Percentiles rank a stretch among this genome's conserved stretches.
Evolutionary conservation across 148 eudicot genomes (phyloP).

Genomic region (Talinum fruticosum): DNA sequence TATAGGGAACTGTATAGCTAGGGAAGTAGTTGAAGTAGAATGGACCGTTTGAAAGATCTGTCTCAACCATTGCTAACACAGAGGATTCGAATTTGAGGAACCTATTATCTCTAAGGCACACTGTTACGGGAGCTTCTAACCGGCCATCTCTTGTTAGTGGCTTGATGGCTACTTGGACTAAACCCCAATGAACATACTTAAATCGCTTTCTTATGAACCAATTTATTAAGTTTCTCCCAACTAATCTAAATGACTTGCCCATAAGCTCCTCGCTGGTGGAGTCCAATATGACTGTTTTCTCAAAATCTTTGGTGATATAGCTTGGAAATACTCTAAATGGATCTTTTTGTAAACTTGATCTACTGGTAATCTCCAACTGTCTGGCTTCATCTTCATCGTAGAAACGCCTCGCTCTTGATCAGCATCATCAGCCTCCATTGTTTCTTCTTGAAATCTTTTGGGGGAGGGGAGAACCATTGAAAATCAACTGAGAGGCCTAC

Average conservation of each 20-base stretch:
- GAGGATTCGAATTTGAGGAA: slow-evolving; percentile 5
- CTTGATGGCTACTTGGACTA: slow-evolving; percentile 15
- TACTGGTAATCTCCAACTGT: slow-evolving; percentile 17
- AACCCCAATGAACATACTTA: slow-evolving; percentile 18
- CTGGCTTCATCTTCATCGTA: neutral
- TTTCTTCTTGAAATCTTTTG: neutral
- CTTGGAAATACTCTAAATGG: slow-evolving; percentile 1
- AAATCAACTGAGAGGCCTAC: too few relatives aligned
- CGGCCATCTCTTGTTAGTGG: slow-evolving; percentile 3
- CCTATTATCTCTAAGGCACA: slow-evolving; percentile 15
- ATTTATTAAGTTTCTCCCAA: neutral
- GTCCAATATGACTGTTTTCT: slow-evolving; percentile 5
- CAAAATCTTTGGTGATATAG: slow-evolving; percentile 10
- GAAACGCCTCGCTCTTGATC: neutral
- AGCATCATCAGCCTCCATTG: neutral
- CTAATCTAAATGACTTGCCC: neutral
- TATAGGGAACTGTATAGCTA: neutral
- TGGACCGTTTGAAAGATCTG: slow-evolving; percentile 20
- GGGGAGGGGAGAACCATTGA: too few relatives aligned
- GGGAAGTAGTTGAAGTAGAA: slow-evolving; percentile 21
- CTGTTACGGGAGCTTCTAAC: slow-evolving; percentile 13
- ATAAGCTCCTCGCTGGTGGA: neutral
- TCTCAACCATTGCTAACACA: slow-evolving; percentile 14
- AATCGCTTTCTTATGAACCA: slow-evolving; percentile 6
- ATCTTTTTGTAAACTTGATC: slow-evolving; percentile 15